phyloP scores from a whole-genome alignment of 495 filamentous ascomycete species.

The Annulohypoxylon stygium region DNA sequence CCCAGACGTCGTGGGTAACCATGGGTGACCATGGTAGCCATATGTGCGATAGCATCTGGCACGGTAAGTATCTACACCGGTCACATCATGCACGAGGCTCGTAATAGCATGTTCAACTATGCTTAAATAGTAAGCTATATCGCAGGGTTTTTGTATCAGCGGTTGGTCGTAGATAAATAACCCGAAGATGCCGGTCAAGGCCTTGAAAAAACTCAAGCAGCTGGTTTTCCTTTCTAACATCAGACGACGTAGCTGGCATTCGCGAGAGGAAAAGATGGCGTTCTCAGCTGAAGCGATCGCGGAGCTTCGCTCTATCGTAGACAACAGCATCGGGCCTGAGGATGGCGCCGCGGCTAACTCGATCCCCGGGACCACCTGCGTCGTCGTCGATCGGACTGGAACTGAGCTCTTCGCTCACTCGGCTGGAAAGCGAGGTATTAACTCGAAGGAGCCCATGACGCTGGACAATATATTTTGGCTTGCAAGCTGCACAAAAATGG shows the following conservation, averaged over 20 bases:
- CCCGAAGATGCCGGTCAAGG: background rate
- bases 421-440: constrained; percentile 59
- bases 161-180: background rate
- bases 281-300: constrained; percentile 30
- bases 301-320: constrained; percentile 36
- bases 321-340: constrained; percentile 19
- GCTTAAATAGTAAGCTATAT: background rate
- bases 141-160: background rate
- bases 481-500: constrained; percentile 71
- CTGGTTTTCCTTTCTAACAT: background rate
- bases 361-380: constrained; percentile 62
- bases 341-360: constrained; percentile 36
- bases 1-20: background rate
- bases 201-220: background rate
- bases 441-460: constrained; percentile 58
- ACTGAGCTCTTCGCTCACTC: constrained; percentile 63
- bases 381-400: constrained; percentile 64
- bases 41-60: background rate
- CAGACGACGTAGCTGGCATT: background rate
- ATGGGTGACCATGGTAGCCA: background rate
- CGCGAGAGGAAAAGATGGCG: constrained; percentile 11
- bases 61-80: constrained; percentile 3
- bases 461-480: constrained; percentile 70
- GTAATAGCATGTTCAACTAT: background rate
- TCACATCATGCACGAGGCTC: background rate